Percentiles rank a stretch among this genome's conserved stretches.
phyloP scores from a whole-genome alignment of 257 asterid species.

The Plantago major region DNA sequence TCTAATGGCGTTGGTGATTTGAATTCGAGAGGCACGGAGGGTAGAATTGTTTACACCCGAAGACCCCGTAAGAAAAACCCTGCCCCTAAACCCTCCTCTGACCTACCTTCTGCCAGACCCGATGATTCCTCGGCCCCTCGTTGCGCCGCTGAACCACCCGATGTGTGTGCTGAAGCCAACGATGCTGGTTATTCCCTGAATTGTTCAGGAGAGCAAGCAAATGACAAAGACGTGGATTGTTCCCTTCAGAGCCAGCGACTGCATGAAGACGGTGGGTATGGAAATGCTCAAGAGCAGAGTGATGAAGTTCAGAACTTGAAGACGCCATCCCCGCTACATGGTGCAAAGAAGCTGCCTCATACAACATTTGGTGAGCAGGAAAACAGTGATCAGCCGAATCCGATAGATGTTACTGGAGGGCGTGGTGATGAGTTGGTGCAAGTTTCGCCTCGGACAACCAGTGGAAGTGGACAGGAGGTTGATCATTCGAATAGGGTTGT shows the following conservation, averaged over 20 bases:
- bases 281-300: slow-evolving; percentile 10
- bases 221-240: slow-evolving; percentile 6
- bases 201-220: slow-evolving; percentile 11
- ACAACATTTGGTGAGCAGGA: not conserved
- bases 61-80: slow-evolving; percentile 26
- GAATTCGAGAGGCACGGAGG: slow-evolving; percentile 29
- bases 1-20: slow-evolving; percentile 30
- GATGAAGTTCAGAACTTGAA: slow-evolving; percentile 11
- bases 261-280: slow-evolving; percentile 1
- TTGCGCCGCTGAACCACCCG: slow-evolving; percentile 17
- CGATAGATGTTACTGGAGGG: slow-evolving; percentile 16
- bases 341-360: slow-evolving; percentile 12
- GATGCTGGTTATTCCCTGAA: slow-evolving; percentile 15
- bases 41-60: slow-evolving; percentile 45
- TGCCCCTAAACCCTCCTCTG: slow-evolving; percentile 19
- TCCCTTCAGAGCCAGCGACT: not conserved
- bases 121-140: slow-evolving; percentile 20
- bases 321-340: not conserved
- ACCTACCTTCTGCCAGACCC: slow-evolving; percentile 5
- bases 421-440: not conserved
- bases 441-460: slow-evolving; percentile 5
- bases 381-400: not conserved
- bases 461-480: slow-evolving; percentile 21
- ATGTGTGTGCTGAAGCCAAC: not conserved
- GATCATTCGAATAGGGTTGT: slow-evolving; percentile 18